These are phyloP conservation scores for Geranium incanum DNA, from an alignment of 441 rosid species.

Conservation along the genomic window DNA sequence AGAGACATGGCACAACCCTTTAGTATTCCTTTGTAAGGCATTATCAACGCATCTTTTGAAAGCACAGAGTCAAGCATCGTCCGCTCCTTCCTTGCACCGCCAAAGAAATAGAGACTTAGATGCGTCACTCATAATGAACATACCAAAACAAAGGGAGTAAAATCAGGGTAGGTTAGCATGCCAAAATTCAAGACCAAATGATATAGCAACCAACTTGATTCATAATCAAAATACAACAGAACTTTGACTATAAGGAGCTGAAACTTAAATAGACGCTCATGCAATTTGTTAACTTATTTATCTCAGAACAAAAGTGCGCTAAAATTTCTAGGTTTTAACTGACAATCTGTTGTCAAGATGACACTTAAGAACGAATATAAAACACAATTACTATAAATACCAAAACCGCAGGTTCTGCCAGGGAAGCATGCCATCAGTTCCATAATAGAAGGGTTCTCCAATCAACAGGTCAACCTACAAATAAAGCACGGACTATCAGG, in stretches of 20 bases:
- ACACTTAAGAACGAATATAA: not conserved
- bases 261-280: not conserved
- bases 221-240: constrained; percentile 11
- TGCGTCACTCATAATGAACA: not conserved
- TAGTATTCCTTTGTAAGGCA: constrained; percentile 79
- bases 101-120: not conserved
- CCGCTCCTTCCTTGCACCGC: constrained; percentile 66
- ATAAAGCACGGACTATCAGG: constrained; percentile 15
- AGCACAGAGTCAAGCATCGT: constrained; percentile 60
- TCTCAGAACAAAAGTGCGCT: not conserved
- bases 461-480: constrained; percentile 73
- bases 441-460: constrained; percentile 81
- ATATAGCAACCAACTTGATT: not conserved
- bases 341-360: not conserved
- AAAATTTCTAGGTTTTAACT: not conserved
- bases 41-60: constrained; percentile 52
- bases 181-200: not conserved
- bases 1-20: constrained; percentile 82
- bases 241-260: not conserved
- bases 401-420: constrained; percentile 95
- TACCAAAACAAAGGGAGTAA: not conserved
- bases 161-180: not conserved
- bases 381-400: constrained; percentile 29
- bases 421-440: constrained; percentile 74
- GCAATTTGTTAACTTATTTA: not conserved